Evolutionary conservation across 768 basidiomycete species (phyloP).

Genomic region (Lanmaoa pseudosensibilis): DNA sequence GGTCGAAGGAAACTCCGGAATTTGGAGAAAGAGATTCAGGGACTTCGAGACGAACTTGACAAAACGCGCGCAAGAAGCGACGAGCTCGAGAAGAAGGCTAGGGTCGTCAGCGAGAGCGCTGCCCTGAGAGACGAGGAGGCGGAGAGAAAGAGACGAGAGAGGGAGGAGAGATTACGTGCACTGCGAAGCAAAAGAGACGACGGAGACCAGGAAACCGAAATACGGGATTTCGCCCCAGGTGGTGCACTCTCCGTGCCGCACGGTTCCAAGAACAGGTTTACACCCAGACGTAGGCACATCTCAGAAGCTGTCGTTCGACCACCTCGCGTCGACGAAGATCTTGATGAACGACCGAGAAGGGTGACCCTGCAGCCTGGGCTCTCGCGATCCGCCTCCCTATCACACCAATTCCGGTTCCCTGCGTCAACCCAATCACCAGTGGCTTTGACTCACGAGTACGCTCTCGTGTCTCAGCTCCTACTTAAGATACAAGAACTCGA

Average conservation of each 20-base stretch:
- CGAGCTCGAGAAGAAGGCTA: slow-evolving; percentile 68
- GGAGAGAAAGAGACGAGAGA: slow-evolving; percentile 32
- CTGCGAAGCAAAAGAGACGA: slow-evolving; percentile 44
- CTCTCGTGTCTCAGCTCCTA: slow-evolving; percentile 68
- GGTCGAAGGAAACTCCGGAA: slow-evolving; percentile 69
- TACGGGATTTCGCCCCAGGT: slow-evolving; percentile 64
- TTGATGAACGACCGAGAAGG: slow-evolving; percentile 19
- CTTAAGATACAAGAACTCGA: slow-evolving; percentile 77
- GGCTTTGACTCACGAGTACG: slow-evolving; percentile 39
- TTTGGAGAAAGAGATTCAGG: slow-evolving; percentile 79
- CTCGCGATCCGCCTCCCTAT: slow-evolving; percentile 28
- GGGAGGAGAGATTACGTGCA: slow-evolving; percentile 54
- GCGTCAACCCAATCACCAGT: slow-evolving; percentile 13
- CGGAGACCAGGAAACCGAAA: slow-evolving; percentile 33
- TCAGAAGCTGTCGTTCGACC: slow-evolving; percentile 26
- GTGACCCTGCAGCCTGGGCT: slow-evolving; percentile 20
- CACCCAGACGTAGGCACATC: slow-evolving; percentile 29
- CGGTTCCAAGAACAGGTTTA: slow-evolving; percentile 19
- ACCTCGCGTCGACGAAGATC: slow-evolving; percentile 6
- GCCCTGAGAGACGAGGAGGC: slow-evolving; percentile 31
- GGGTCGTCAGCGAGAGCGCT: slow-evolving; percentile 35
- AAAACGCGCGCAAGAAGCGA: slow-evolving; percentile 68
- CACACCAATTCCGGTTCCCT: slow-evolving; percentile 18
- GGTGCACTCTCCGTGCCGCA: slow-evolving; percentile 38
- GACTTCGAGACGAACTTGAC: slow-evolving; percentile 73